Evolutionary conservation across 352 stramenopile genomes (phyloP), one percentile per base, ranked within the genome.

Genomic region (Phytophthora macrochlamydospora): DNA sequence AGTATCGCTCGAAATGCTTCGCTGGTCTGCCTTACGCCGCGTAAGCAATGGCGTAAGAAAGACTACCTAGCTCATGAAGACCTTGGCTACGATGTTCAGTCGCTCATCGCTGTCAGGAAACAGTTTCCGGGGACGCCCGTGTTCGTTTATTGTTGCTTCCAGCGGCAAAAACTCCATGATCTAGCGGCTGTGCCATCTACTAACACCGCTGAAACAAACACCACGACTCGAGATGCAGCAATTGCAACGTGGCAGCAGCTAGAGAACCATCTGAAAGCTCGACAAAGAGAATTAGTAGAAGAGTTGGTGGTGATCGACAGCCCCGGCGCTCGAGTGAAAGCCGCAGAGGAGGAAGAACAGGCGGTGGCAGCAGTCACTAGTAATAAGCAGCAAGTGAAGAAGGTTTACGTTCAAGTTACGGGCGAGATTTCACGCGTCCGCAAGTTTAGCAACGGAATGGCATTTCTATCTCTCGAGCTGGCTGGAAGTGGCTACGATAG

Each of bases 31-130:
- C 29, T 92, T 3, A 83, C 81, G 2, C 75, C 78, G 18, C 68
- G 81, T 28, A 92, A 89, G 56, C 80, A 86, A 35, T 92, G 83
- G 83, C 77, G 81, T 42, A 87, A 86, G 44, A 73, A 79, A 49
- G 79, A 88, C 30, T 90, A 78, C 38, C 44, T 92, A 13, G 63
- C 75, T 0, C 82, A 88, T 38, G 35, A 58, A 6, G 52, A 64
- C 6, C 61, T 86, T 7, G 52, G 46, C 7, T 85, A 75, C 28
- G 60, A 73, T 8, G 53, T 83, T 12, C 69, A 75, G 31, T 70
- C 71, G 29, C 35, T 81, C 4, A 62, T 79, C 4, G 58, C 49
- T 0, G 59, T 51, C 1, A 49, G 43, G 18, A 56, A 75, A 9
- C 50, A 75, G 28, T 60, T 56, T 5, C 43, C 38, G 49, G 57